Percentiles rank a stretch among this genome's conserved stretches.
These are phyloP conservation scores for Elsinoe batatas DNA, from an alignment of 2,329 filamentous ascomycete genomes.

Conservation along the genomic window DNA sequence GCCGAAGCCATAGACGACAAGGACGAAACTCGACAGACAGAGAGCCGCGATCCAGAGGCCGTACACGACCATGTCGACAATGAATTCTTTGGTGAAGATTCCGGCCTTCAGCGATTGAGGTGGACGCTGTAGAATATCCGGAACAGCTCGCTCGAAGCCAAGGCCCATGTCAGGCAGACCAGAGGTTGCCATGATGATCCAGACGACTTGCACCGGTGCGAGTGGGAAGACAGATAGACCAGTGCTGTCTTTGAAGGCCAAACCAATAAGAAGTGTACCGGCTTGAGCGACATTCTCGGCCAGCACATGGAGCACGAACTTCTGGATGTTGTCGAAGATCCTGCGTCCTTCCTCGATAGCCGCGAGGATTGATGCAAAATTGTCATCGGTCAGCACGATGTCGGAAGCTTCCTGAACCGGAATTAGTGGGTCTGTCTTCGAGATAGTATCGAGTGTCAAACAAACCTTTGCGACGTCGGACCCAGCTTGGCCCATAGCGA, in stretches of 20 bases:
- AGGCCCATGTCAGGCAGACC: conserved; percentile 82
- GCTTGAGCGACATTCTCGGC: conserved; percentile 77
- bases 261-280: conserved; percentile 65
- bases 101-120: conserved; percentile 60
- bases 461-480: conserved; percentile 65
- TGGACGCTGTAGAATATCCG: conserved; percentile 69
- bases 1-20: conserved; percentile 55
- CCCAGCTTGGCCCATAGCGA: conserved; percentile 77
- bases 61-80: conserved; percentile 71
- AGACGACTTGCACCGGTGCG: conserved; percentile 75
- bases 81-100: conserved; percentile 68
- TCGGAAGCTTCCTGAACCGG: conserved; percentile 52
- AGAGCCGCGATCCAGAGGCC: conserved; percentile 67
- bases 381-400: conserved; percentile 80
- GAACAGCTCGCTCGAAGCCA: conserved; percentile 64
- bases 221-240: conserved; percentile 73
- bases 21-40: conserved; percentile 50
- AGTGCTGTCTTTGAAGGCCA: conserved; percentile 62
- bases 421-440: background rate
- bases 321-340: conserved; percentile 82
- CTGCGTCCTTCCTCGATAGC: conserved; percentile 71
- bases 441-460: too few species aligned
- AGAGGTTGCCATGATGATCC: conserved; percentile 91
- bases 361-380: conserved; percentile 76
- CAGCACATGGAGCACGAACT: conserved; percentile 71